Evolutionary conservation across 805 yeast genomes (phyloP), one percentile per base, ranked within the genome.

Genomic region (Metschnikowia baotianmanensis): DNA sequence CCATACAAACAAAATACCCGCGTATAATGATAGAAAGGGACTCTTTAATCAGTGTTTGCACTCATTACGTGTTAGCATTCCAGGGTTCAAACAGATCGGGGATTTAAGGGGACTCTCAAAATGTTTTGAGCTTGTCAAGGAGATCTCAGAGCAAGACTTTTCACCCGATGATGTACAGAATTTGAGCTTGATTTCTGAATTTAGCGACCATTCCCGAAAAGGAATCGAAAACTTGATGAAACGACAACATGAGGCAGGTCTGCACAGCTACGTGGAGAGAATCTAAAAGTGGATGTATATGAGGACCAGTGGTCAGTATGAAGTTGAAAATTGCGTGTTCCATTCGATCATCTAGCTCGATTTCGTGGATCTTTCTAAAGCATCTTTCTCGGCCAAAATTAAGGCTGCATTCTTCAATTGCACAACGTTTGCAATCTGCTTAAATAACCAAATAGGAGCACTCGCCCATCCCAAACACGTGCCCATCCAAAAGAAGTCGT

Each of bases 321-420:
- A 28, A 29, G 16, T 36, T 28, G 33, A 26, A 30, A 29, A 24
- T 18, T 36, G 23, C 6, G 22, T 30, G 19, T 20, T 25, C 29
- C 20, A 17, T 15, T 12, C 17, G n/a, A 29, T 19, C 11, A 28
- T 30, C 36, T 25, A 31, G 13, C 34, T 24, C 12, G 15, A 22
- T 35, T 54, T 53, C 5, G 52, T 45, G 40, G 53, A 41, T 37
- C 71, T 72, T 11, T 71, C 79, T 38, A 69, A 74, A 11, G 84
- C 86, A 60, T 93, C 99, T 43, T 77, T 58, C 45, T 74, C 78
- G 9, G 97, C 97, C 56, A 93, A 74, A 38, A 78, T 72, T 26
- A 83, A 62, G 10, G 95, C 88, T 10, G 99, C 99, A 54, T 85
- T 81, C 42, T 78, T 74, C 76, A 93, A 66, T 67, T 93, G 99